Evolutionary conservation across 2,329 filamentous ascomycete species (phyloP).

Genomic region (Claviceps arundinis): DNA sequence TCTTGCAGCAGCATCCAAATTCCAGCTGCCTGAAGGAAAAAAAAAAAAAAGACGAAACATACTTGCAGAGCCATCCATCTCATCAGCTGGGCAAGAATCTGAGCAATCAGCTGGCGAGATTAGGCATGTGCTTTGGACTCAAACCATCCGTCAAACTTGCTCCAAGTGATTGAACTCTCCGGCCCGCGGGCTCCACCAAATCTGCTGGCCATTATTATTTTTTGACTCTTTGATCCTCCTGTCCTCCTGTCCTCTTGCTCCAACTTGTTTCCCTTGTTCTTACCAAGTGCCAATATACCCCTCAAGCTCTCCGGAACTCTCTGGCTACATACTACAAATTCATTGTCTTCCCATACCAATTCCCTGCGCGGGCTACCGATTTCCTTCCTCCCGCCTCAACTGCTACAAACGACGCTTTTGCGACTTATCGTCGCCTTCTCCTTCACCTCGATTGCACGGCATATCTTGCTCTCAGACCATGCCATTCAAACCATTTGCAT

Average conservation of each 20-base stretch:
- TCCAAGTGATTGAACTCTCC: neutral
- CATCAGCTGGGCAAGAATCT: neutral
- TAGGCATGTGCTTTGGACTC: constrained; percentile 3
- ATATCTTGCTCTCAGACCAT: constrained; percentile 21
- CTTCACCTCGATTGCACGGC: neutral
- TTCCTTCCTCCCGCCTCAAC: neutral
- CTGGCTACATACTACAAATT: neutral
- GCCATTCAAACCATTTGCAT: constrained; percentile 43
- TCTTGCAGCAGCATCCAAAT: neutral
- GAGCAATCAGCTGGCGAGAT: neutral
- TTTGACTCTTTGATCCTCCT: neutral
- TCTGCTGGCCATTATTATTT: neutral
- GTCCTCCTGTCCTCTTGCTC: neutral
- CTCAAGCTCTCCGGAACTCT: neutral
- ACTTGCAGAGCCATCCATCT: too few species aligned
- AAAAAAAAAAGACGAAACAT: too few species aligned
- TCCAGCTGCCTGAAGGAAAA: too few species aligned
- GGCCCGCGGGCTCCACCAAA: constrained; percentile 3
- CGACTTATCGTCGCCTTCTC: constrained; percentile 1
- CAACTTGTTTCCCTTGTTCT: neutral
- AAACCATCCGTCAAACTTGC: constrained; percentile 1
- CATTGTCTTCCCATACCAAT: neutral
- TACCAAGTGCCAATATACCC: neutral
- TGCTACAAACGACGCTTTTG: neutral
- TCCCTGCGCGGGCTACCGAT: neutral